Evolutionary conservation across 768 basidiomycete species (phyloP).

Genomic region (Mycena metata): DNA sequence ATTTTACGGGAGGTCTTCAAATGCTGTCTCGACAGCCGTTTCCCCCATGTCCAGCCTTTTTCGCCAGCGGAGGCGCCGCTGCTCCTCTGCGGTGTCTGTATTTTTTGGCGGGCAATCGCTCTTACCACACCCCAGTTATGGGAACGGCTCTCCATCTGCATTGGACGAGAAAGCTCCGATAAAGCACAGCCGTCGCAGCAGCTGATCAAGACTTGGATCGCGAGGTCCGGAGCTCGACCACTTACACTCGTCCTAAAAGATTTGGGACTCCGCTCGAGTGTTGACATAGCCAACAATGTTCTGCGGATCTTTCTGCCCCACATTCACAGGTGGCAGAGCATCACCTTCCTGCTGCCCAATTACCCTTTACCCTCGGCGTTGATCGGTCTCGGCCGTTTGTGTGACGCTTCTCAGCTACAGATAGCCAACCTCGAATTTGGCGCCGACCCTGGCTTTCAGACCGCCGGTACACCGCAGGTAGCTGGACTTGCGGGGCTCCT

Average conservation of each 20-base stretch:
- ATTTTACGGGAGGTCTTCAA: slow-evolving; percentile 30
- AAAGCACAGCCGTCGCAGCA: slow-evolving; percentile 1
- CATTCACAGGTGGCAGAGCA: slow-evolving; percentile 25
- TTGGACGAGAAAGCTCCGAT: slow-evolving; percentile 7
- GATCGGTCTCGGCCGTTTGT: background rate
- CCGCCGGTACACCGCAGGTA: slow-evolving; percentile 6
- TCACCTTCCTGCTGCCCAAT: slow-evolving; percentile 27
- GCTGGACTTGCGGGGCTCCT: slow-evolving; percentile 25
- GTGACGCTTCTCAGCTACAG: slow-evolving; percentile 21
- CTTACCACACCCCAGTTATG: slow-evolving; percentile 22
- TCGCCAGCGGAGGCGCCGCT: slow-evolving; percentile 23
- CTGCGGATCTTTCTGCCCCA: slow-evolving; percentile 26
- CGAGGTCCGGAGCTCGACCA: slow-evolving; percentile 25
- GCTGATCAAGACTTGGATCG: slow-evolving; percentile 25
- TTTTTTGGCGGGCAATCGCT: slow-evolving; percentile 20
- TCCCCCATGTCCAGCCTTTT: slow-evolving; percentile 21
- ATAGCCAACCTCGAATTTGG: slow-evolving; percentile 25
- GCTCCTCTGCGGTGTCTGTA: slow-evolving; percentile 22
- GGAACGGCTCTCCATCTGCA: slow-evolving; percentile 19
- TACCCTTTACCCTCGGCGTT: slow-evolving; percentile 16
- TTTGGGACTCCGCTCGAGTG: background rate
- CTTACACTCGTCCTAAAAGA: slow-evolving; percentile 24
- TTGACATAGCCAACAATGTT: slow-evolving; percentile 2
- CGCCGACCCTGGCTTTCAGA: slow-evolving; percentile 1
- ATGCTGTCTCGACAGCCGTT: slow-evolving; percentile 14